Percentiles rank a stretch among this genome's conserved stretches.
These are phyloP conservation scores for Aspergillus aculeatus DNA, from an alignment of 2,329 filamentous ascomycete genomes.

Conservation along the genomic window DNA sequence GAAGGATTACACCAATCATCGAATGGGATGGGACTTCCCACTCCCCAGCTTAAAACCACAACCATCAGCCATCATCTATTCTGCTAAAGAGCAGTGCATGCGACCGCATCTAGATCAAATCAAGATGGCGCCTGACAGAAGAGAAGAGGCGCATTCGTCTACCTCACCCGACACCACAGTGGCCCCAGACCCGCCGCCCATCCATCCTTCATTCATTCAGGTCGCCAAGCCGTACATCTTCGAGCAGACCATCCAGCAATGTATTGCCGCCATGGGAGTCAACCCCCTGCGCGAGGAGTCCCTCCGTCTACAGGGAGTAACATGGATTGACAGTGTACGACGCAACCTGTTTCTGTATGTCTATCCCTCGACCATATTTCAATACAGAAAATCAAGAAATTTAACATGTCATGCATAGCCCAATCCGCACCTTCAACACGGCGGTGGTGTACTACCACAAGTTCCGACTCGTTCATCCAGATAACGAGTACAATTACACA, in stretches of 20 bases:
- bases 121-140: conserved; percentile 24
- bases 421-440: conserved; percentile 87
- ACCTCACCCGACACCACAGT: conserved; percentile 12
- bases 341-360: conserved; percentile 74
- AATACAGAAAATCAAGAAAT: not conserved
- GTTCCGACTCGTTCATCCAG: conserved; percentile 82
- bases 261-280: conserved; percentile 66
- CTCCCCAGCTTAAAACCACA: not conserved
- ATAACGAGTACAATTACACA: conserved; percentile 76
- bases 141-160: conserved; percentile 16
- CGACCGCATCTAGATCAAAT: not conserved
- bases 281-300: conserved; percentile 77
- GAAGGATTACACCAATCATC: not conserved
- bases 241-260: conserved; percentile 74
- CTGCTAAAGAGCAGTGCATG: not conserved
- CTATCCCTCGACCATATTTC: not conserved
- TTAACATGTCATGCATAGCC: conserved; percentile 50
- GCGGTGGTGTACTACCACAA: conserved; percentile 92
- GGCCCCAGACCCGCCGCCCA: conserved; percentile 40
- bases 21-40: not conserved
- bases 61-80: not conserved
- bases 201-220: conserved; percentile 63
- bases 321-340: conserved; percentile 83
- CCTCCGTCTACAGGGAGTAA: conserved; percentile 79
- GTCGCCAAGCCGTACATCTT: conserved; percentile 74